Base-by-base conservation (phyloP, 805 yeast species). In the Sugiyamaella marilandica region DNA sequence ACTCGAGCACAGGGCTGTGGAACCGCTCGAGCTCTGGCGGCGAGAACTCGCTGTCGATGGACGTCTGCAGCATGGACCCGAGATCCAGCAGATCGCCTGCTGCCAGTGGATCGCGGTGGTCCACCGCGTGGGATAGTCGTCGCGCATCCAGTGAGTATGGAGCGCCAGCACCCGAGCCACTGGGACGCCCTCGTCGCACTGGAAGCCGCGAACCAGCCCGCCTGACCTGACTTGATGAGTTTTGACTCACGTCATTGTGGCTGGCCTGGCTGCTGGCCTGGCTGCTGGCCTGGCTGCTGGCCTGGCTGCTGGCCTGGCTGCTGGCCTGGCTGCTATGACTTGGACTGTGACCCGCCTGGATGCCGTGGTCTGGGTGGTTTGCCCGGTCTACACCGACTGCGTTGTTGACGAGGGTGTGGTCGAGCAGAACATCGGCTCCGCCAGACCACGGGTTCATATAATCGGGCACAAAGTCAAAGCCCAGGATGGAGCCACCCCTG, bases 401-500 rank as follows among this genome's bases (percentile, higher is more conserved):
- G n/a, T n/a, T n/a, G n/a, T n/a, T n/a, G n/a, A n/a, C n/a, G n/a
- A n/a, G n/a, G n/a, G n/a, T n/a, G n/a, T n/a, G n/a, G n/a, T n/a
- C n/a, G n/a, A n/a, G n/a, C n/a, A n/a, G n/a, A 34, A 34, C 4
- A 13, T 34, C 18, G 5, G 14, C 8, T 34, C 8, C 18, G 5
- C 13, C 21, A 16, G 19, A 19, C 29, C 29, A 24, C 29, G 29
- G 29, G 7, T 24, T 24, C 19, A 39, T 19, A 10, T n/a, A 19
- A 21, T 48, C 53, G 11, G 52, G 31, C 24, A 16, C 33, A 19
- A 56, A 47, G 29, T 59, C 61, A 58, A 59, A 59, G 26, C 62
- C 61, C 34, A 57, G 49, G 11, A 59, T 51, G 14, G 53, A 37
- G 35, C 62, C 62, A 29, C 48, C 47, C 9, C 31, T 46, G 41